A percentile compares a stretch with the other conserved stretches of the same genome.
These are phyloP conservation scores for Hyaloscypha hepaticicola DNA, from an alignment of 495 filamentous ascomycete genomes.

Conservation along the genomic window DNA sequence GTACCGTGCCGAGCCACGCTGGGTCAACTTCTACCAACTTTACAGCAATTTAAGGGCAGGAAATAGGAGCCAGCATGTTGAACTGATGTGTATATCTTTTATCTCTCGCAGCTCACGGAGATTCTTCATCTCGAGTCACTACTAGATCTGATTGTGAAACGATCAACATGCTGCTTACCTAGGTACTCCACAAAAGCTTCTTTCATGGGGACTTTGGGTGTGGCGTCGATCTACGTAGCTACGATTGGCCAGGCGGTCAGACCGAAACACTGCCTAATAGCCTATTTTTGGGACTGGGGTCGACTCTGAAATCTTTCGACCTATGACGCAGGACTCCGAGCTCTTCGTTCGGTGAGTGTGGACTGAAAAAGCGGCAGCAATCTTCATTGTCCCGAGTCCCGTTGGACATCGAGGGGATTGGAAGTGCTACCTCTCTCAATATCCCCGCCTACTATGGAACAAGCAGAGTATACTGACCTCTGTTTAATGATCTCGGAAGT, in stretches of 20 bases:
- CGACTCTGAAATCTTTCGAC: no score
- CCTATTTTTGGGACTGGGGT: constrained; percentile 5
- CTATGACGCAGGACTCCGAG: no score
- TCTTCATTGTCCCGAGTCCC: no score
- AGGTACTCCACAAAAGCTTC: constrained; percentile 1
- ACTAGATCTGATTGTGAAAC: background rate
- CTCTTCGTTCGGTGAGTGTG: no score
- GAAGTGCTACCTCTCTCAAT: no score
- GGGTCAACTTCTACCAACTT: background rate
- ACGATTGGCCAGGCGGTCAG: background rate
- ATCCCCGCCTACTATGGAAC: no score
- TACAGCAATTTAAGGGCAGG: background rate
- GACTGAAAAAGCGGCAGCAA: no score
- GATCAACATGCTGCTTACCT: background rate
- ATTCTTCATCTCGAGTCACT: background rate
- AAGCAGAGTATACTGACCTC: no score
- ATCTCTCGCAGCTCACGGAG: background rate
- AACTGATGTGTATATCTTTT: background rate
- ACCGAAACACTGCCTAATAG: background rate
- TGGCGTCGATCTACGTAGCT: background rate
- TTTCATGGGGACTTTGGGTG: background rate
- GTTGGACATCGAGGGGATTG: no score
- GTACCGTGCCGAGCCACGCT: background rate
- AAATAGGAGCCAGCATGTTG: background rate
- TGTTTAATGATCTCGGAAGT: no score